Base-by-base conservation (phyloP, 129 eudicot genomes). In the Centaurea solstitialis region DNA sequence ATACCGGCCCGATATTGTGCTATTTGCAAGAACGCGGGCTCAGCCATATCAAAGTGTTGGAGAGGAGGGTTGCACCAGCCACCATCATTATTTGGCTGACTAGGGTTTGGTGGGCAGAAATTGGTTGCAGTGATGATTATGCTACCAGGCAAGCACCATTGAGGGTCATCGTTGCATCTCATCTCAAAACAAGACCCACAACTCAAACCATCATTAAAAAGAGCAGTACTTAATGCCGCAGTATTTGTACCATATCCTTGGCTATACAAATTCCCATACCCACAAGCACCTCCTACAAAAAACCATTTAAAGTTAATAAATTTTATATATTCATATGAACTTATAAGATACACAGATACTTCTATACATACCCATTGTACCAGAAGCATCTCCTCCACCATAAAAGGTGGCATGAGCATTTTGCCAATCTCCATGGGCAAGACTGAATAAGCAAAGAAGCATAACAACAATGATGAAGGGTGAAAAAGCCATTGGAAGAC, bases 51-150 rank as follows among this genome's bases (percentile, higher is more conserved):
- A 66, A 93, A 93, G 78, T 93, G 97, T 53, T 90, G 93, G 33
- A 87, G 92, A 20, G 97, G 97, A 28, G 95, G 95, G 75, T 93
- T 93, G 88, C 98, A 93, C 98, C 98, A 93, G 9, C 98, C 98
- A 17, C 98, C 98, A 76, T 93, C 81, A 81, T 91, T 85, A 37
- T 91, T 93, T 41, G 98, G 78, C 64, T 79, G 67, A 3, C 89
- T 81, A 21, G 89, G 93, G 80, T 93, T 93, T 0, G 97, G 97
- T 0, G 97, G 97, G 76, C 97, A 93, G 77, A 93, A 93, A 24
- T 93, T 93, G 26, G 98, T 93, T 7, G 98, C 96, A 0, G 98
- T 93, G 76, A 93, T 90, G 0, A 59, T 80, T 68, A 93, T 87
- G 78, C 68, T 79, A 40, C 98, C 93, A 0, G 86, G 85, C 35